phyloP scores from a whole-genome alignment of 2,329 filamentous ascomycete genomes.

The Xylaria sp. region DNA sequence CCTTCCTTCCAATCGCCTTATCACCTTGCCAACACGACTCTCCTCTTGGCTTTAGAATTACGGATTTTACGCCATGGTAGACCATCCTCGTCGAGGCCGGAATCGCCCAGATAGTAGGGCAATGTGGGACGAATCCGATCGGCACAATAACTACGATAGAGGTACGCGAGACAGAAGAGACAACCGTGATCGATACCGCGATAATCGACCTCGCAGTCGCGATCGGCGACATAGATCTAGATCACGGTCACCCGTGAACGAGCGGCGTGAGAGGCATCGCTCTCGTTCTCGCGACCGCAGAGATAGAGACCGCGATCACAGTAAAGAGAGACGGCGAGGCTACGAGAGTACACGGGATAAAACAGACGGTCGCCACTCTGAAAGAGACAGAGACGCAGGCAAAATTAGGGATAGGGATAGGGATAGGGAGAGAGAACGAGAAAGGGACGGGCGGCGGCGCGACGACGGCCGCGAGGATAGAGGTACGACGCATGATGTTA shows the following conservation, averaged over 20 bases:
- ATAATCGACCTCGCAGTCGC: conserved; percentile 40
- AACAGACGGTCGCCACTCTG: conserved; percentile 25
- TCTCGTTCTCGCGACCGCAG: conserved; percentile 46
- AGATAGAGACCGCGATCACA: conserved; percentile 47
- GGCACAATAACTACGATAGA: conserved; percentile 43
- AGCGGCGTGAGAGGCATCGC: conserved; percentile 41
- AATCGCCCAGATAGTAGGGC: conserved; percentile 61
- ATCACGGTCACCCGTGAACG: conserved; percentile 40
- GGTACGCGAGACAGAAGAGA: conserved; percentile 37
- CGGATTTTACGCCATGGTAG: conserved; percentile 50
- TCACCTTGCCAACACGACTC: not conserved
- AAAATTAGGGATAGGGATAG: conserved; percentile 8
- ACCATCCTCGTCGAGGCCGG: conserved; percentile 52
- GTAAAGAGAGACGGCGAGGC: conserved; percentile 41
- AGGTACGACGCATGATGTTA: conserved; percentile 23
- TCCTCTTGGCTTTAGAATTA: conserved; percentile 2
- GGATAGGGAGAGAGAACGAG: conserved; percentile 15
- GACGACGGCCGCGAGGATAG: conserved; percentile 34
- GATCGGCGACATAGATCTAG: conserved; percentile 36
- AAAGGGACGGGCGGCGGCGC: conserved; percentile 26
- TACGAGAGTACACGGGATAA: conserved; percentile 22
- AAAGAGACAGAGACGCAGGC: conserved; percentile 18
- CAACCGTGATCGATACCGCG: conserved; percentile 40
- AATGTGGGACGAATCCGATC: conserved; percentile 64
- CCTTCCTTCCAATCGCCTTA: not conserved